Evolutionary conservation across 345 rosid species (phyloP), one percentile per base, ranked within the genome.

Genomic region (Syzygium oleosum): DNA sequence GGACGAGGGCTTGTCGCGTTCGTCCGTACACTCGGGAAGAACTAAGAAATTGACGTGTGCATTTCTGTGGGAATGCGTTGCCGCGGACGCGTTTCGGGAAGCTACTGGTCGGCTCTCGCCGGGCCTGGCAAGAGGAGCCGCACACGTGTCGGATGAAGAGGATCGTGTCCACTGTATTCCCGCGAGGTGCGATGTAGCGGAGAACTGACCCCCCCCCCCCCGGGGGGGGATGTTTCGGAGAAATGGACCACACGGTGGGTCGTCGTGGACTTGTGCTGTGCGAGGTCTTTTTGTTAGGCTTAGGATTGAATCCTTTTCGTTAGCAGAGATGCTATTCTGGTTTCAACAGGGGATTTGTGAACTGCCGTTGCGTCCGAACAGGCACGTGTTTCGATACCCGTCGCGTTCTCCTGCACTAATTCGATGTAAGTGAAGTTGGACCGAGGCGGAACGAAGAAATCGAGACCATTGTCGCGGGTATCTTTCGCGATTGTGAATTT

Each of bases 391-490:
- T 43, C 46, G 46, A 15, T 29, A 11, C 65, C 7, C 3, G 2
- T 27, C 31, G 2, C 25, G 7, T 59, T 10, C 12, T 7, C 31
- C 27, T 11, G 12, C 11, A 5, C 4, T 1, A 3, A 55, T 55
- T 55, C 2, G 2, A 55, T 8, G 5, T 3, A 0, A 7, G 16
- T 25, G 65, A 14, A 43, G 16, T 25, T 11, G 4, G 0, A 2
- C 25, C 5, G 25, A 58, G 31, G 10, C 3, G 3, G 27, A 11
- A 11, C 0, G 7, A 58, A 58, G 7, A 11, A 58, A 58, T 23
- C 7, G 2, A 15, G 12, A 25, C 27, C 7, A 25, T 25, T 25
- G 0, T 4, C 27, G 0, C 16, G 2, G 8, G 5, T 6, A 7
- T 59, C 15, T 59, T 12, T 43, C 46, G 46, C 46, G 46, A 43